Evolutionary conservation across 805 yeast species (phyloP).

Genomic region (Priceomyces castillae): DNA sequence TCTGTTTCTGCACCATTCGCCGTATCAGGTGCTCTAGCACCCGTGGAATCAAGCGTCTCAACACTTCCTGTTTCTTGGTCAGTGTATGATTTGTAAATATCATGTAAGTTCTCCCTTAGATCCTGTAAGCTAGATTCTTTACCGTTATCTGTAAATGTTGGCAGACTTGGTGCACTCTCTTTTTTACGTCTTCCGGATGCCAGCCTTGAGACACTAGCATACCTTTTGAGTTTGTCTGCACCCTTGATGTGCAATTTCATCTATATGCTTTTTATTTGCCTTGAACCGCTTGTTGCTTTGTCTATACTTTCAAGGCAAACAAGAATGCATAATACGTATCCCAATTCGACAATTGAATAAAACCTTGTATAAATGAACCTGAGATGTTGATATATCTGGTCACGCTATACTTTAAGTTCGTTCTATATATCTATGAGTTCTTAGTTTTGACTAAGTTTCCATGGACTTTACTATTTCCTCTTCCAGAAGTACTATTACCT

Average conservation of each 20-base stretch:
- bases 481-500: neutral
- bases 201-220: neutral
- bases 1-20: neutral
- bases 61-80: constrained; percentile 14
- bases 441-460: neutral
- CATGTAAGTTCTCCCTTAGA: constrained; percentile 22
- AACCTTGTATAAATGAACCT: neutral
- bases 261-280: neutral
- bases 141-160: neutral
- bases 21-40: neutral
- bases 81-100: constrained; percentile 22
- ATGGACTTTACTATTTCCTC: neutral
- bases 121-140: constrained; percentile 15
- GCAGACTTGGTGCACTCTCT: neutral
- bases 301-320: neutral
- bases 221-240: constrained; percentile 1
- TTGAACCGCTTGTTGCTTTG: neutral
- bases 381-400: neutral
- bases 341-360: neutral
- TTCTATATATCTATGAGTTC: neutral
- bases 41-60: constrained; percentile 21
- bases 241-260: constrained; percentile 5
- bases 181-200: neutral
- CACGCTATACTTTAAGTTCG: neutral
- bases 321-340: constrained; percentile 2